Evolutionary conservation across 2,329 filamentous ascomycete genomes (phyloP).

Genomic region (Ophiostoma himal-ulmi): DNA sequence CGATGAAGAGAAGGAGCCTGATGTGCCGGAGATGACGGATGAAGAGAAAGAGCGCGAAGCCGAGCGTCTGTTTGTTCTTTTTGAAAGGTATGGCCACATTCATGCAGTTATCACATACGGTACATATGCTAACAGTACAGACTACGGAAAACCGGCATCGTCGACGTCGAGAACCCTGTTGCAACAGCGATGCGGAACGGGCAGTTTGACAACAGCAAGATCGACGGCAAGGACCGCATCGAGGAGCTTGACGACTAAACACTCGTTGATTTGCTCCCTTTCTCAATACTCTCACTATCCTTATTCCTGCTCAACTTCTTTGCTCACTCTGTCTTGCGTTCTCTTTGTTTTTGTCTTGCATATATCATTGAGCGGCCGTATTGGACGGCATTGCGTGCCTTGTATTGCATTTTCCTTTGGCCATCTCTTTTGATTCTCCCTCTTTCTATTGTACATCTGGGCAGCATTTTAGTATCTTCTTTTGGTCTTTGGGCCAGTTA

Average conservation of each 20-base stretch:
- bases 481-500: neutral
- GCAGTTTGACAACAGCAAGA: constrained; percentile 64
- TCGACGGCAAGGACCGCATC: constrained; percentile 52
- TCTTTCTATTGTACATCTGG: neutral
- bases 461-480: neutral
- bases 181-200: constrained; percentile 63
- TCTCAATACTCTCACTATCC: neutral
- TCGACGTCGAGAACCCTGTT: constrained; percentile 75
- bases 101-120: neutral
- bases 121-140: constrained; percentile 30
- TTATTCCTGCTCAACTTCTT: neutral
- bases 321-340: neutral
- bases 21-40: constrained; percentile 70
- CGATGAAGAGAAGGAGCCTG: constrained; percentile 56
- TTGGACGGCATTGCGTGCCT: constrained; percentile 3
- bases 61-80: constrained; percentile 81
- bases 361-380: constrained; percentile 7
- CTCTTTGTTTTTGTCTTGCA: constrained; percentile 6
- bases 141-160: constrained; percentile 66
- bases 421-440: neutral
- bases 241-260: constrained; percentile 38
- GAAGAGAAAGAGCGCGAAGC: constrained; percentile 92
- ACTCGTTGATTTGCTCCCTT: neutral
- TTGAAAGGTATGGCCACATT: constrained; percentile 61
- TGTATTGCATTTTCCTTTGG: neutral